phyloP scores from a whole-genome alignment of 352 stramenopile species.

The Phytopythium aichiense region DNA sequence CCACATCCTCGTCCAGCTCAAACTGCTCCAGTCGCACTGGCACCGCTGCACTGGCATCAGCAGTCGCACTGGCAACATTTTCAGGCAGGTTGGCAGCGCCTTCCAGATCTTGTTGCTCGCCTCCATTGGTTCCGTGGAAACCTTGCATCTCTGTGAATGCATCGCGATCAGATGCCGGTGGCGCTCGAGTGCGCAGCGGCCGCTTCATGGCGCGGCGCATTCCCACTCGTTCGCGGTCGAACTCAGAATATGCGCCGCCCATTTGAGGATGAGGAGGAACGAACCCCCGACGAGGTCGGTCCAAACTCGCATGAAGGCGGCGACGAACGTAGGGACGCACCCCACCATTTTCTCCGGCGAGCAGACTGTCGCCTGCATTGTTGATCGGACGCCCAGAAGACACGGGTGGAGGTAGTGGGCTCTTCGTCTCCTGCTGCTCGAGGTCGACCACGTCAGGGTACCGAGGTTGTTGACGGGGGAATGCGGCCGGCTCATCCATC shows the following conservation, averaged over 20 bases:
- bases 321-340: not conserved
- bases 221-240: not conserved
- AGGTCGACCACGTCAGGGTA: slow-evolving; percentile 15
- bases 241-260: not conserved
- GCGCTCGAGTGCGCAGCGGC: not conserved
- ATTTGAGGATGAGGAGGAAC: not conserved
- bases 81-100: not conserved
- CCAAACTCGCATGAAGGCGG: not conserved
- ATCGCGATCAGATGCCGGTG: not conserved
- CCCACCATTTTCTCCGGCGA: not conserved
- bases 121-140: not conserved
- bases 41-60: not conserved
- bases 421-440: slow-evolving; percentile 23
- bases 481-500: not conserved
- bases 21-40: not conserved
- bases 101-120: not conserved
- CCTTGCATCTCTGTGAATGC: not conserved
- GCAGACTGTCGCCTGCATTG: not conserved
- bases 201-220: slow-evolving; percentile 1
- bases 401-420: not conserved
- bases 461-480: slow-evolving; percentile 11
- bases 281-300: not conserved
- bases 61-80: not conserved
- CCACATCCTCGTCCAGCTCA: not conserved
- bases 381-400: not conserved